phyloP scores from a whole-genome alignment of 163 green algal genomes.

The Prototheca wickerhamii region DNA sequence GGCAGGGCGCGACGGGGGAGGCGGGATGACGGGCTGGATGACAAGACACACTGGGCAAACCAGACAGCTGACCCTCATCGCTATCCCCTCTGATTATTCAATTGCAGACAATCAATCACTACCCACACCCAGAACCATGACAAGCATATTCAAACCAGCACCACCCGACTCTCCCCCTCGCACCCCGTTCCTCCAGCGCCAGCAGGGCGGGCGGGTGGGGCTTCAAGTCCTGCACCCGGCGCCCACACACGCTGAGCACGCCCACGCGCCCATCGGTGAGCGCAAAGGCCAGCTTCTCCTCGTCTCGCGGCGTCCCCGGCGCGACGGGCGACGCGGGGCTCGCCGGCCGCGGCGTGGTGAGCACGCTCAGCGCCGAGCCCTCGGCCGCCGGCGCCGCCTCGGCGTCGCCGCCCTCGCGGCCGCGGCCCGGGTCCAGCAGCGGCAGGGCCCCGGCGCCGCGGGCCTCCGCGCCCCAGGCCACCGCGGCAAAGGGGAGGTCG shows the following conservation, averaged over 20 bases:
- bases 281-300: conserved; percentile 59
- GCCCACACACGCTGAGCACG: conserved; percentile 51
- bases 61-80: no score
- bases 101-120: no score
- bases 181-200: conserved; percentile 27
- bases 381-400: neutral
- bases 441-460: neutral
- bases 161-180: neutral
- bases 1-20: neutral
- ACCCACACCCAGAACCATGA: no score
- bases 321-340: neutral
- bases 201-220: conserved; percentile 40
- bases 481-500: conserved; percentile 70
- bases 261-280: conserved; percentile 56
- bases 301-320: conserved; percentile 12
- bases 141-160: neutral
- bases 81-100: neutral
- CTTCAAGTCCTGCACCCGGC: conserved; percentile 40
- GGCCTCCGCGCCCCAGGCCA: conserved; percentile 28
- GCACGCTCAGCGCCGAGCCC: neutral
- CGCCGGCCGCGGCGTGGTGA: neutral
- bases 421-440: neutral
- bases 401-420: conserved; percentile 4
- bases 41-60: no score
- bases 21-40: no score